phyloP scores from a whole-genome alignment of 331 rosid species.

The Acacia pycnantha region DNA sequence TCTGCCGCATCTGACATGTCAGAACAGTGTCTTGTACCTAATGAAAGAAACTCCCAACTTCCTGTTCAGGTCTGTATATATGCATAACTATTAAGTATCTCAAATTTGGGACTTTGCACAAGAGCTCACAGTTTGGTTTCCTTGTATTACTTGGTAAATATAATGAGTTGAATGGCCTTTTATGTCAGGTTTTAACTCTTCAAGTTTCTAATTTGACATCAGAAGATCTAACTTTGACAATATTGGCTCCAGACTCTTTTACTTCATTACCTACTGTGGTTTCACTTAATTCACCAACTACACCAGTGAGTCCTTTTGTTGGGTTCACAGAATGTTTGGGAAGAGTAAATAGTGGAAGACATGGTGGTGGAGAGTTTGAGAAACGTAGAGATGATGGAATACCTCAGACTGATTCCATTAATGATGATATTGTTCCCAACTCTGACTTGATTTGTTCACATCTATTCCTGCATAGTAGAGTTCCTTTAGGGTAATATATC shows the following conservation, averaged over 20 bases:
- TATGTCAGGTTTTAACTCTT: constrained; percentile 84
- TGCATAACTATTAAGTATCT: constrained; percentile 9
- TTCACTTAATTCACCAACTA: constrained; percentile 62
- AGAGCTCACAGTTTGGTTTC: not conserved
- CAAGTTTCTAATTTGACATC: constrained; percentile 94
- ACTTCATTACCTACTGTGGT: constrained; percentile 67
- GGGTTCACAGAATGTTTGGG: constrained; percentile 60
- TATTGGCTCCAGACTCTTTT: constrained; percentile 88
- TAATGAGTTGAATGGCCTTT: constrained; percentile 33
- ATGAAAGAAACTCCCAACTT: constrained; percentile 55
- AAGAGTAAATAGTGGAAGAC: constrained; percentile 47
- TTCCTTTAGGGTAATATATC: constrained; percentile 82
- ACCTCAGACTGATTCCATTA: constrained; percentile 42
- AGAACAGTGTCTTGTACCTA: constrained; percentile 45
- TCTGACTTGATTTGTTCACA: constrained; percentile 73
- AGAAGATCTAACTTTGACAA: constrained; percentile 82
- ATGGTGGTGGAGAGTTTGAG: constrained; percentile 40
- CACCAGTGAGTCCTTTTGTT: constrained; percentile 76
- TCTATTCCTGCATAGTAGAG: constrained; percentile 95
- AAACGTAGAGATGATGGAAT: constrained; percentile 38
- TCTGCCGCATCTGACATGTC: constrained; percentile 75
- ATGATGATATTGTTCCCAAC: constrained; percentile 60
- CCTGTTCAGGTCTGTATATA: constrained; percentile 76
- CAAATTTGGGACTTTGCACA: not conserved
- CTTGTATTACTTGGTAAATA: constrained; percentile 6